Conservation (phyloP, 192 early-diverging fungal species). For the Phlyctochytrium arcticum region DNA sequence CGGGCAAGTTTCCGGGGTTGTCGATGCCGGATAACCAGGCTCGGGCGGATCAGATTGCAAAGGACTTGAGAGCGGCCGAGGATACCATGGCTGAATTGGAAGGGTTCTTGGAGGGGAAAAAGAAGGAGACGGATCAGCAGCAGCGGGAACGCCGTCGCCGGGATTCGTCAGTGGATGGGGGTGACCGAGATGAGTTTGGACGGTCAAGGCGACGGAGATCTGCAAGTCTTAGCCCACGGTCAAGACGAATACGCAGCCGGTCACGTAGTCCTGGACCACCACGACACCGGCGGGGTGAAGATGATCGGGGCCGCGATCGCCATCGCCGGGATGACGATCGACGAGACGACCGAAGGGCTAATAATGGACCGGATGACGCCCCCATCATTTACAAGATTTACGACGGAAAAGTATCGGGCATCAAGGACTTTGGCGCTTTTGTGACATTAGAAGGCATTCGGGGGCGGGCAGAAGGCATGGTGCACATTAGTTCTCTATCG, state of each 20-base stretch:
- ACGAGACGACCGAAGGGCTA: too few species aligned
- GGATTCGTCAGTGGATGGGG: slow-evolving; percentile 13
- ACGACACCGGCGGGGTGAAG: slow-evolving; percentile 13
- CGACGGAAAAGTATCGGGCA: slow-evolving; percentile 70
- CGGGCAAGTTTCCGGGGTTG: slow-evolving; percentile 72
- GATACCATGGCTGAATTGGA: slow-evolving; percentile 62
- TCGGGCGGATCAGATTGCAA: slow-evolving; percentile 27
- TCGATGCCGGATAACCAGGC: slow-evolving; percentile 44
- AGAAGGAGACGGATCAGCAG: slow-evolving; percentile 16
- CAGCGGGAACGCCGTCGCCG: background rate
- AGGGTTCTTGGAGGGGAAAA: slow-evolving; percentile 27
- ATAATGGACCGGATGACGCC: slow-evolving; percentile 56
- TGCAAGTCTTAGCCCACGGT: slow-evolving; percentile 23
- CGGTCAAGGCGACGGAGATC: slow-evolving; percentile 12
- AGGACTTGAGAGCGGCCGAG: slow-evolving; percentile 45
- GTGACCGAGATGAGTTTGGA: background rate
- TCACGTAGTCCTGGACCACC: background rate
- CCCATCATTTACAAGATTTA: slow-evolving; percentile 95
- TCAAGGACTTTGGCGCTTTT: slow-evolving; percentile 94
- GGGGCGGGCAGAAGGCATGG: slow-evolving; percentile 80
- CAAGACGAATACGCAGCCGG: slow-evolving; percentile 22
- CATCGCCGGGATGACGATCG: slow-evolving; percentile 17
- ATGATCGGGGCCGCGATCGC: slow-evolving; percentile 11
- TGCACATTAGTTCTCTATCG: slow-evolving; percentile 75
- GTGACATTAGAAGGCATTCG: slow-evolving; percentile 77